Evolutionary conservation across 2,329 filamentous ascomycete genomes (phyloP).

Genomic region (Exophiala oligosperma): DNA sequence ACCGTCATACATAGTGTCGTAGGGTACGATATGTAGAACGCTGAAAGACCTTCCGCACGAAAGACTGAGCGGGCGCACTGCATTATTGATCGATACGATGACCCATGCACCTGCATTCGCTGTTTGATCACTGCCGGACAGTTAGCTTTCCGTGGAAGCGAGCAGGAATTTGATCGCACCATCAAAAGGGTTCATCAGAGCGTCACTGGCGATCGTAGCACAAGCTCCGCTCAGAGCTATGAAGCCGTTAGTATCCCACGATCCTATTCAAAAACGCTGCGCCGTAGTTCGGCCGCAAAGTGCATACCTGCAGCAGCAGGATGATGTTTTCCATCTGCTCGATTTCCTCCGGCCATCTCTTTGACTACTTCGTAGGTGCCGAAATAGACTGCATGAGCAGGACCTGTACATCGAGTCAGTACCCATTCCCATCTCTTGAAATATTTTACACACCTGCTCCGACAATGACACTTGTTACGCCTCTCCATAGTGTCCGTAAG

Average conservation of each 20-base stretch:
- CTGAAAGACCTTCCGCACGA: constrained; percentile 78
- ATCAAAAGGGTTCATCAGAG: constrained; percentile 99
- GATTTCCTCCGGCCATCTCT: constrained; percentile 91
- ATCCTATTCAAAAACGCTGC: not conserved
- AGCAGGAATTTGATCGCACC: constrained; percentile 57
- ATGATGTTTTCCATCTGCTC: constrained; percentile 77
- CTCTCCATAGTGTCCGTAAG: constrained; percentile 88
- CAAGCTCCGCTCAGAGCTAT: constrained; percentile 88
- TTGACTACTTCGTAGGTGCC: constrained; percentile 97
- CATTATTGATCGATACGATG: constrained; percentile 80
- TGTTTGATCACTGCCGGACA: constrained; percentile 83
- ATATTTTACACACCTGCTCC: constrained; percentile 71
- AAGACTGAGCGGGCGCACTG: constrained; percentile 91
- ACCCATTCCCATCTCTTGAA: constrained; percentile 4
- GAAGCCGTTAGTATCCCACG: constrained; percentile 37
- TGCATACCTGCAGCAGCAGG: constrained; percentile 82
- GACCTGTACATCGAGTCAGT: constrained; percentile 59
- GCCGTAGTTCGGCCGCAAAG: not conserved
- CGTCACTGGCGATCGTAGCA: constrained; percentile 95
- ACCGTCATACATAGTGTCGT: constrained; percentile 98
- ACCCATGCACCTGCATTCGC: constrained; percentile 97
- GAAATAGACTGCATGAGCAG: constrained; percentile 97
- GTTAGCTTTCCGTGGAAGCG: constrained; percentile 19
- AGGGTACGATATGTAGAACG: constrained; percentile 98
- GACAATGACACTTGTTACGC: constrained; percentile 92